These are phyloP conservation scores for Xylariaceae sp. DNA, from an alignment of 2,329 filamentous ascomycete genomes.

Conservation along the genomic window DNA sequence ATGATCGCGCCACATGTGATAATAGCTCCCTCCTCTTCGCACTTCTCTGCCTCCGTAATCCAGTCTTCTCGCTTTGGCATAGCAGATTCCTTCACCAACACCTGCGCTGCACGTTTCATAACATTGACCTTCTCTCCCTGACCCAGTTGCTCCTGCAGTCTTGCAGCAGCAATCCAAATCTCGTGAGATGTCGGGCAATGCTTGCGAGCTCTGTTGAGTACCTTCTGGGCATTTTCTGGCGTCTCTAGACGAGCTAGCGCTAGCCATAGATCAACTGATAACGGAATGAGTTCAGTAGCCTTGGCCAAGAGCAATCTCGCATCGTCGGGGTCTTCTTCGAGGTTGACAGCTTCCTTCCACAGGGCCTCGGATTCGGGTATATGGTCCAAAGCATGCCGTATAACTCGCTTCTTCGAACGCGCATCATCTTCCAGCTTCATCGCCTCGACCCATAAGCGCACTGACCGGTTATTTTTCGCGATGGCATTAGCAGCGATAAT, in stretches of 20 bases:
- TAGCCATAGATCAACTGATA: constrained; percentile 92
- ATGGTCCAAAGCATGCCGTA: constrained; percentile 84
- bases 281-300: constrained; percentile 88
- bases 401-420: constrained; percentile 84
- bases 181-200: constrained; percentile 89
- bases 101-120: constrained; percentile 89
- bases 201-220: constrained; percentile 91
- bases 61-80: constrained; percentile 98
- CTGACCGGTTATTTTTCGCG: constrained; percentile 82
- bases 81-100: constrained; percentile 81
- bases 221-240: constrained; percentile 86
- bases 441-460: constrained; percentile 88
- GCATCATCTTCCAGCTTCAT: constrained; percentile 84
- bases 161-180: constrained; percentile 92
- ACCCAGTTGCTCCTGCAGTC: constrained; percentile 82
- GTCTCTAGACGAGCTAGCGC: constrained; percentile 85
- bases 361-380: constrained; percentile 90
- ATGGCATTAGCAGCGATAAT: constrained; percentile 92
- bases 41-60: constrained; percentile 91
- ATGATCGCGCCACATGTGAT: constrained; percentile 87
- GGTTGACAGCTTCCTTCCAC: constrained; percentile 97
- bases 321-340: constrained; percentile 86
- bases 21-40: constrained; percentile 83
- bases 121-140: constrained; percentile 77
- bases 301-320: constrained; percentile 86